A percentile compares a stretch with the other conserved stretches of the same genome.
Evolutionary conservation across 1,284 basidiomycete species (phyloP).

Genomic region (Trichosporon sp.): DNA sequence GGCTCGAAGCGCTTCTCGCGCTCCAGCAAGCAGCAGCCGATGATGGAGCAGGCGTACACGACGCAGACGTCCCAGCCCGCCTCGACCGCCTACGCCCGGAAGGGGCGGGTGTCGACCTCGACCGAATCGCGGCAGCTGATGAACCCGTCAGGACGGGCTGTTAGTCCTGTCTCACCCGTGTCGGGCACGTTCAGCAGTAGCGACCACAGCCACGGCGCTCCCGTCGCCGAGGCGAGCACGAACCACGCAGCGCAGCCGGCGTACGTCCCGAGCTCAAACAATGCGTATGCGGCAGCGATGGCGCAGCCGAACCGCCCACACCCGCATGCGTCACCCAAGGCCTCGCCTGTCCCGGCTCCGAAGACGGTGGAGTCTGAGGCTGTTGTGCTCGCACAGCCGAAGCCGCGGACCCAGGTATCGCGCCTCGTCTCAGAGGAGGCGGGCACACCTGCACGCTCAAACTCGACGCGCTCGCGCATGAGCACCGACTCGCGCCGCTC

Average conservation of each 20-base stretch:
- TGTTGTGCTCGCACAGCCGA: neutral
- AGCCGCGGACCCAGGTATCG: neutral
- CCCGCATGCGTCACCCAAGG: neutral
- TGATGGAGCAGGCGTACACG: constrained; percentile 1
- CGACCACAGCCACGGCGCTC: neutral
- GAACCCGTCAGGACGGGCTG: neutral
- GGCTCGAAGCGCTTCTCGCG: neutral
- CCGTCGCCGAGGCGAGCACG: neutral
- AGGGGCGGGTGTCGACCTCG: neutral
- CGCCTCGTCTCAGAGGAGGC: neutral
- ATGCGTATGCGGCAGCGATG: neutral
- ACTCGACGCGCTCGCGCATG: neutral
- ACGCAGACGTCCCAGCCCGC: neutral
- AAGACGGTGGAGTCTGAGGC: neutral
- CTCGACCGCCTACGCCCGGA: neutral
- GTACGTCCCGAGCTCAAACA: neutral
- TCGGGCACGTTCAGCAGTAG: neutral
- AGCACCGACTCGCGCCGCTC: neutral
- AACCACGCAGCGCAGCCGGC: neutral
- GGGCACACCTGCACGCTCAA: neutral
- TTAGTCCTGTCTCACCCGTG: neutral
- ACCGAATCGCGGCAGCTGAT: neutral
- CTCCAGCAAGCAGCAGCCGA: neutral
- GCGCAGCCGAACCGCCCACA: neutral
- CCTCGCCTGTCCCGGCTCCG: neutral